A percentile compares a stretch with the other conserved stretches of the same genome.
These are phyloP conservation scores for Vaccinium corymbosum DNA, from an alignment of 148 eudicot genomes.

Conservation along the genomic window DNA sequence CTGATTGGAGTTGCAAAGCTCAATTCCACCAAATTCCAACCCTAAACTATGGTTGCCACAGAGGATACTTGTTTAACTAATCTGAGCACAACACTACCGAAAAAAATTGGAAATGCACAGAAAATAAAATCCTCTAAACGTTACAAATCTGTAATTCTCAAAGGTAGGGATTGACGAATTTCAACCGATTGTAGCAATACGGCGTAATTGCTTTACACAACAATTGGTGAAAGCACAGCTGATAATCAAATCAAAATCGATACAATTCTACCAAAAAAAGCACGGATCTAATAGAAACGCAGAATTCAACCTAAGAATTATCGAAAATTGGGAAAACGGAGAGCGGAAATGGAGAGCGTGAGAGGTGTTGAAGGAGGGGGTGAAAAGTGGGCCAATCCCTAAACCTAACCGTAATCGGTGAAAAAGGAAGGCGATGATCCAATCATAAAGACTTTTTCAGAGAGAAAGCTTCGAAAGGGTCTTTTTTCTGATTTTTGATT, in stretches of 20 bases:
- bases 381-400: neutral
- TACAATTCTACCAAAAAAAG: neutral
- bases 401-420: neutral
- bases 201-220: neutral
- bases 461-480: neutral
- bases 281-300: neutral
- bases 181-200: neutral
- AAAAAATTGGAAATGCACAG: no score
- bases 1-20: neutral
- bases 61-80: neutral
- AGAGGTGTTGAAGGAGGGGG: neutral
- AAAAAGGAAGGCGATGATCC: neutral
- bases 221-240: neutral
- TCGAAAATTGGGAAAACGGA: neutral
- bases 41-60: neutral
- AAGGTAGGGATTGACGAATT: neutral
- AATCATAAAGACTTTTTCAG: slow-evolving; percentile 4
- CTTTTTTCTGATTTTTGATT: neutral
- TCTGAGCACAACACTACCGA: neutral
- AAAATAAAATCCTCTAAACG: neutral
- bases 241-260: neutral
- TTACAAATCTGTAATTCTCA: neutral
- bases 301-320: neutral
- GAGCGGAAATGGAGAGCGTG: neutral
- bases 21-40: neutral